Base-by-base conservation (phyloP, 257 asterid genomes). In the Mitragyna speciosa region DNA sequence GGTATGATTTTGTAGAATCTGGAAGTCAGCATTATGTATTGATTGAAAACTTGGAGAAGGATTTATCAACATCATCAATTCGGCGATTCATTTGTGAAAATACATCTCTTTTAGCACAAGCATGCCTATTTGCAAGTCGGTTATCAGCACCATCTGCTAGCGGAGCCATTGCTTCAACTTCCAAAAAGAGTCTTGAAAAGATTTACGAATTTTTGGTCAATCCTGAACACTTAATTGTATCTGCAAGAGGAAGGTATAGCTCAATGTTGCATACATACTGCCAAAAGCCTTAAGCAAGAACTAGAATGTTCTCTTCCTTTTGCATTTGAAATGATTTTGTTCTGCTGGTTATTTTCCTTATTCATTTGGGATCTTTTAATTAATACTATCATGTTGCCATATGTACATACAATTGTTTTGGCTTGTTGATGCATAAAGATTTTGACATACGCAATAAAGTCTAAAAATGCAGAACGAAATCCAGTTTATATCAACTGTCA, bases 221-320 rank as follows among this genome's bases (percentile, higher is more conserved):
- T 86, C 89, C 91, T 22, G 30, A 79, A 61, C 86, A 86, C 81
- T 64, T 91, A 19, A 78, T 91, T 20, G 86, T 89, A 84, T 91
- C 96, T 64, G 80, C 87, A 74, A 86, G 77, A 31, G 94, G 91
- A 87, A 91, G 96, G 94, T 91, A 36, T 36, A 4, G 3, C 41
- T 36, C 41, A 36, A 88, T 74, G 6, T 70, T 72, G 43, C 52
- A 52, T 77, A 48, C 28, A 14, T 67, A 10, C 39, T 77, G 31
- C 15, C 5, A 5, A 33, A 47, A 33, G 64, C 45, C 26, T 64
- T 51, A 15, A 52, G 22, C 11, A 41, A 63, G 36, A 26, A 36
- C 39, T 43, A 41, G 47, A 24, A 6, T 26, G 12, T 68, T 67
- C 51, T 68, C 41, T 31, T 78, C 52, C 31, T 70, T 56, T 12